phyloP scores from a whole-genome alignment of 2,329 filamentous ascomycete species.

The Parastagonospora nodorum region DNA sequence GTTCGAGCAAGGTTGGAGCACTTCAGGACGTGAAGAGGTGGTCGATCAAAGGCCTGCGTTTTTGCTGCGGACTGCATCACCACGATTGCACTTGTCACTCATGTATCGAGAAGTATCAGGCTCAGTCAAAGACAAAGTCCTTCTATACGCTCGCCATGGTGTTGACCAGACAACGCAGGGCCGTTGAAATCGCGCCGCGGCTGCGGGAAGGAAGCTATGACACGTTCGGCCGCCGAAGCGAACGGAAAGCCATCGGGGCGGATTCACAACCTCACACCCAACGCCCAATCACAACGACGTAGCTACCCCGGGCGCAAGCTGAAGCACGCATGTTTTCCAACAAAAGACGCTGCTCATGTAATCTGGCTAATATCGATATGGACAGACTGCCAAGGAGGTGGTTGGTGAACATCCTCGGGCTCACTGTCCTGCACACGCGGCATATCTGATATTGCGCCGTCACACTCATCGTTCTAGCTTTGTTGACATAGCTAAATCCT shows the following conservation, averaged over 20 bases:
- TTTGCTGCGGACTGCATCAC: too few species aligned
- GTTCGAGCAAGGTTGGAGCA: too few species aligned
- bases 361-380: constrained; percentile 44
- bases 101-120: too few species aligned
- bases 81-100: too few species aligned
- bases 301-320: constrained; percentile 31
- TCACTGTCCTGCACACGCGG: background rate
- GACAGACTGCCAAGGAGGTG: constrained; percentile 37
- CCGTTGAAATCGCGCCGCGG: background rate
- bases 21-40: too few species aligned
- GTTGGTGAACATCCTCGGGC: constrained; percentile 22
- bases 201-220: constrained; percentile 19
- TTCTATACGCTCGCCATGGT: background rate
- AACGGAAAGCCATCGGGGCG: constrained; percentile 18
- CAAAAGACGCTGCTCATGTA: constrained; percentile 34
- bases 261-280: constrained; percentile 24
- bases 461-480: constrained; percentile 4
- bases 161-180: background rate
- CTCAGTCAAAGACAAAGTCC: too few species aligned
- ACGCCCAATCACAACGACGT: constrained; percentile 38
- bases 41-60: too few species aligned
- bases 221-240: constrained; percentile 15
- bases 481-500: constrained; percentile 4
- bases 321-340: constrained; percentile 22
- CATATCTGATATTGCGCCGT: constrained; percentile 8